Evolutionary conservation across 1,139 yeast genomes (phyloP), one percentile per base, ranked within the genome.

Genomic region (Diutina pseudorugosa): DNA sequence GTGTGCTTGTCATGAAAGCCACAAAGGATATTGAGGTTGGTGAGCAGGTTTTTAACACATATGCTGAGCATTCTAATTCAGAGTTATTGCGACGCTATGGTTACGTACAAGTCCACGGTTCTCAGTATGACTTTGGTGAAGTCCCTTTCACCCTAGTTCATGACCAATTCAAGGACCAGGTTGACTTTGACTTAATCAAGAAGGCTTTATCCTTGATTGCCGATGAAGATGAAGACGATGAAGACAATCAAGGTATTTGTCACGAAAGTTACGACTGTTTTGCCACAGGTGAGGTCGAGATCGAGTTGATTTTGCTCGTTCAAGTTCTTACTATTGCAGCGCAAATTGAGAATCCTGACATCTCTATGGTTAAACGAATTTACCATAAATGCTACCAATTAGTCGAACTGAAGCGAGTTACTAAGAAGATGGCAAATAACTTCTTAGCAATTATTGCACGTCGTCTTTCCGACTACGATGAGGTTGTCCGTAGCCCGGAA

Each of bases 61-160:
- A 93, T 64, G 95, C 96, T 2, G 94, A 89, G 52, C 83, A 87
- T 58, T 95, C 98, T 25, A 91, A 91, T 64, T 73, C 93, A 36
- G 98, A 93, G 61, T 75, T 93, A 41, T 72, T 93, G 54, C 79
- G 98, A 60, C 76, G 96, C 53, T 93, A 91, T 59, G 98, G 98
- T 0, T 93, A 88, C 61, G 94, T 88, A 21, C 97, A 93, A 65
- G 66, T 72, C 55, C 75, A 74, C 12, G 91, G 91, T 0, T 87
- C 96, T 0, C 79, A 77, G 52, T 80, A 72, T 62, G 98, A 93
- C 63, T 85, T 87, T 59, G 96, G 85, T 7, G 98, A 93, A 64
- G 62, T 93, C 2, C 75, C 83, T 1, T 56, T 83, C 50, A 51
- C 57, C 0, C 60, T 62, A 3, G 71, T 85, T 19, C 69, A 68